Evolutionary conservation across 75 land plant species (phyloP).

Genomic region (Cryptomeria japonica): DNA sequence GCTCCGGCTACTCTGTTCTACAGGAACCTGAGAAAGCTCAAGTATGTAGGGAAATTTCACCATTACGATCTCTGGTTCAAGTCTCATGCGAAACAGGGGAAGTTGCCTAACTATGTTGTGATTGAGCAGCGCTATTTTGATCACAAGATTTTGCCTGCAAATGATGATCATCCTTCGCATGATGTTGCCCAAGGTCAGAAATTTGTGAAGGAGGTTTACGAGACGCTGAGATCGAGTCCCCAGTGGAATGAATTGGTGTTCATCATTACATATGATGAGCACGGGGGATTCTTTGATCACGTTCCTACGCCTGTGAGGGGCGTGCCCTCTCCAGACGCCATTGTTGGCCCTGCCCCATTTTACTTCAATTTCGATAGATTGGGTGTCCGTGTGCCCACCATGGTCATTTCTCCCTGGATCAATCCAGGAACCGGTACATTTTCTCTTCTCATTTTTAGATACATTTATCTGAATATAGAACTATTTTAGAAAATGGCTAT

Average conservation of each 20-base stretch:
- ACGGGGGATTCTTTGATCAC: conserved; percentile 89
- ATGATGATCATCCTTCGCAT: conserved; percentile 88
- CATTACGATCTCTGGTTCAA: conserved; percentile 53
- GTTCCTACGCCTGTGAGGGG: conserved; percentile 18
- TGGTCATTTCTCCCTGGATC: conserved; percentile 77
- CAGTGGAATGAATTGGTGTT: conserved; percentile 74
- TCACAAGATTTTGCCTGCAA: conserved; percentile 36
- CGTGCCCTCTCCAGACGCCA: too few species aligned
- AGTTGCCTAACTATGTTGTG: conserved; percentile 75
- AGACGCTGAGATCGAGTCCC: conserved; percentile 63
- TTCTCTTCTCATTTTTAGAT: too few species aligned
- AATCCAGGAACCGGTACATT: conserved; percentile 42
- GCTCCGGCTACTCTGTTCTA: conserved; percentile 68
- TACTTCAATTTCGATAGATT: too few species aligned
- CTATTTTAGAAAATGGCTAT: too few species aligned
- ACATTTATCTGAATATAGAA: too few species aligned
- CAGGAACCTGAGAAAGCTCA: conserved; percentile 56
- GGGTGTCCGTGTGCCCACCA: conserved; percentile 42
- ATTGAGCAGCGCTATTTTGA: conserved; percentile 83
- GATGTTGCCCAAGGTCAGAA: conserved; percentile 78
- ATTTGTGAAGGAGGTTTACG: conserved; percentile 89
- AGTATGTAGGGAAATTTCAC: conserved; percentile 51
- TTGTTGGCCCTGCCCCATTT: too few species aligned
- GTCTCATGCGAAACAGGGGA: conserved; percentile 47
- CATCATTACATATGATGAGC: conserved; percentile 73